Conservation (phyloP, 495 filamentous ascomycete genomes). For the Tuber borchii region DNA sequence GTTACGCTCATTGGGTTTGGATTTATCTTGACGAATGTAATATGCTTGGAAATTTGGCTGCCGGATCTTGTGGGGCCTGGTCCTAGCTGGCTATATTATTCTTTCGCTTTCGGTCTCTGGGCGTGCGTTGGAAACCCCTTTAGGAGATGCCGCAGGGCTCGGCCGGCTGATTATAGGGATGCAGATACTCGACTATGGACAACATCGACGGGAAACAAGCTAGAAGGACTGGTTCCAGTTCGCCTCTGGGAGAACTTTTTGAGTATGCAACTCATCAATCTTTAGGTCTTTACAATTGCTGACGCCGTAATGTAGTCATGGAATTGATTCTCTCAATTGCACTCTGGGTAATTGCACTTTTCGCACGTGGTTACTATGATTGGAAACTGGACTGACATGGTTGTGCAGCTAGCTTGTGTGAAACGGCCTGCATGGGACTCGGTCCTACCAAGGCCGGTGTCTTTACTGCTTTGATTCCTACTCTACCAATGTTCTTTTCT, state of each 20-base stretch:
- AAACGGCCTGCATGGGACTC: conserved; percentile 85
- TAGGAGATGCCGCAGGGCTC: not conserved
- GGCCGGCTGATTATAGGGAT: conserved; percentile 29
- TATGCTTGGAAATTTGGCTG: conserved; percentile 69
- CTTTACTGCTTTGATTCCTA: conserved; percentile 84
- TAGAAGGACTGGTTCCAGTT: conserved; percentile 86
- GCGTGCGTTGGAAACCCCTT: conserved; percentile 52
- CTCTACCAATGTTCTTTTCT: conserved; percentile 96
- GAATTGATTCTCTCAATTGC: conserved; percentile 96
- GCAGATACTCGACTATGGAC: conserved; percentile 91
- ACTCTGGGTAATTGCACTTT: conserved; percentile 51
- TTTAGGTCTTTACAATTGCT: conserved; percentile 30
- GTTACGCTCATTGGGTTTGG: conserved; percentile 92
- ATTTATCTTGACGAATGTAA: conserved; percentile 84
- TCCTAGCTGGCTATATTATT: conserved; percentile 87
- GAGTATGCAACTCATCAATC: conserved; percentile 53
- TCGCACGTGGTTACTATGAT: not conserved
- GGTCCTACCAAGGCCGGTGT: conserved; percentile 74
- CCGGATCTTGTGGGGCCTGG: conserved; percentile 91
- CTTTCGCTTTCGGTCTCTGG: conserved; percentile 88
- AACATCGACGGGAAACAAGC: conserved; percentile 99
- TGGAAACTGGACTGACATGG: conserved; percentile 2
- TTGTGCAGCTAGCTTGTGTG: conserved; percentile 63
- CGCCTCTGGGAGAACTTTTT: conserved; percentile 89
- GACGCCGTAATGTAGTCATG: conserved; percentile 56